Percentiles rank a stretch among this genome's conserved stretches.
Evolutionary conservation across 441 rosid species (phyloP).

Genomic region (Kokia cookei): DNA sequence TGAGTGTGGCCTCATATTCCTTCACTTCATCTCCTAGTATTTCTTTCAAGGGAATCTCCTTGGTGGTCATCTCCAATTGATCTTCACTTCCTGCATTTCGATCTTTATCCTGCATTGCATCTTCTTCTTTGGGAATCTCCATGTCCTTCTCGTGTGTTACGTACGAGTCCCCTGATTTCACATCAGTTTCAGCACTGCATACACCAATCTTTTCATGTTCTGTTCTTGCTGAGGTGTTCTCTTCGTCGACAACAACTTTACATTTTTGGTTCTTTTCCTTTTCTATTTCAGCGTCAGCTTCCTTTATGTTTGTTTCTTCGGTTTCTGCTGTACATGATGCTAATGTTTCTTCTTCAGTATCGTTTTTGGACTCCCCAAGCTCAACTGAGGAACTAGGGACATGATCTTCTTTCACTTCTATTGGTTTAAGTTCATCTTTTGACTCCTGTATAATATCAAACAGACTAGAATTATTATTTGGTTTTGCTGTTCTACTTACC

Average conservation of each 20-base stretch:
- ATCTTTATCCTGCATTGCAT: constrained; percentile 10
- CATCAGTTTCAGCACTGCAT: constrained; percentile 8
- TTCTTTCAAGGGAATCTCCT: constrained; percentile 1
- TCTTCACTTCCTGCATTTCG: constrained; percentile 10
- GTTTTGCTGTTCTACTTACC: background rate
- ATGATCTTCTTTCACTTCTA: constrained; percentile 12
- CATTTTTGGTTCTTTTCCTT: constrained; percentile 11
- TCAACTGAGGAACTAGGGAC: constrained; percentile 1
- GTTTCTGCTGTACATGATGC: background rate
- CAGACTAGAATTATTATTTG: background rate
- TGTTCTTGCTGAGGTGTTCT: constrained; percentile 1
- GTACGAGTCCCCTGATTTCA: constrained; percentile 8
- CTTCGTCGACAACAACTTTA: constrained; percentile 11
- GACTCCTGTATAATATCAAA: background rate
- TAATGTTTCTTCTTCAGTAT: constrained; percentile 18
- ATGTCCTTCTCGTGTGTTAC: background rate
- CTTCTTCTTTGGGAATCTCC: constrained; percentile 9
- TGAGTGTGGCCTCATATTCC: constrained; percentile 7
- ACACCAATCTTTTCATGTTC: constrained; percentile 1
- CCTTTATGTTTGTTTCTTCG: constrained; percentile 15
- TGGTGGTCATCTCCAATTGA: background rate
- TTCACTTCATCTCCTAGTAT: constrained; percentile 12
- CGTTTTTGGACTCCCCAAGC: background rate
- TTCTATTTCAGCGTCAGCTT: constrained; percentile 20
- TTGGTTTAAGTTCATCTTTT: background rate